Evolutionary conservation across 306 rosid genomes (phyloP), one percentile per base, ranked within the genome.

Genomic region (Cucurbita pepo): DNA sequence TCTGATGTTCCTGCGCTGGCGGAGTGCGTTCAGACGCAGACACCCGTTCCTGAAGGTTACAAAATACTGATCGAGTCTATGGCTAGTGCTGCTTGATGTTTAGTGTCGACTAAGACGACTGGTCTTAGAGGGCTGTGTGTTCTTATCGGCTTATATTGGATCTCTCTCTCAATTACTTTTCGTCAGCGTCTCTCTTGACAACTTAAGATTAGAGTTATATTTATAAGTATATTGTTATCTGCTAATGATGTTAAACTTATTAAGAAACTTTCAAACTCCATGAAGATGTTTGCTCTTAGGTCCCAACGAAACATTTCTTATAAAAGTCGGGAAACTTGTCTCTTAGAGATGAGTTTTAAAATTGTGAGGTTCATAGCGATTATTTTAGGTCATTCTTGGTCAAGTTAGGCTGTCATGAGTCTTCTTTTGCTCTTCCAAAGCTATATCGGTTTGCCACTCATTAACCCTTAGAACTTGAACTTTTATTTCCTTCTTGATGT

Each of bases 1-100:
- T 82, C 96, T 53, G 99, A 91, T 83, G 87, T 94, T 82, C 97
- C 97, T 7, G 95, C 97, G 0, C 77, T 94, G 77, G 83, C 97
- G 0, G 92, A 81, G 77, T 95, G 99, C 56, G 92, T 88, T 76
- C 99, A 77, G 80, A 84, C 85, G 8, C 89, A 95, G 78, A 53
- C 86, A 56, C 30, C 90, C 57, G 78, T 91, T 8, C 90, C 99
- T 3, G 97, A 95, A 82, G 97, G 99, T 54, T 95, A 91, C 90
- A 89, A 88, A 85, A 79, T 95, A 79, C 76, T 95, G 54, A 91
- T 95, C 5, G 97, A 95, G 81, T 91, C 99, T 60, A 82, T 95
- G 96, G 97, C 97, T 53, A 86, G 54, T 73, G 69, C 92, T 74
- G 71, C 86, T 64, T 84, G 77, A 77, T 73, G 48, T 77, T 11